These are phyloP conservation scores for Neurospora africana DNA, from an alignment of 495 filamentous ascomycete species.

Conservation along the genomic window DNA sequence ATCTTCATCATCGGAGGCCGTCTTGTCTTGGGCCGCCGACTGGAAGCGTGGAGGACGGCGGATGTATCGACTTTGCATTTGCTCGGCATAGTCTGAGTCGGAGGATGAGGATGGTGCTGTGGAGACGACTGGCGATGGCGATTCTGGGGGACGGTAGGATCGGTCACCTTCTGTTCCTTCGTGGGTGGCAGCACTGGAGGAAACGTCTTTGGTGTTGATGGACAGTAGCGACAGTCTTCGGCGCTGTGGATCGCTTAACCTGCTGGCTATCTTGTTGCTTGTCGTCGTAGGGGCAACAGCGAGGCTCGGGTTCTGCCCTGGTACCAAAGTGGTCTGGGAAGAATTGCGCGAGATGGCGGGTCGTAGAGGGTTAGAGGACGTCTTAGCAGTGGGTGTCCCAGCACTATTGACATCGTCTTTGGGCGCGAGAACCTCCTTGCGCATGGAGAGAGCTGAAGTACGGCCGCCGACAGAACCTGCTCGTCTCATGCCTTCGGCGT, in stretches of 20 bases:
- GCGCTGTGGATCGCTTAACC: slow-evolving; percentile 12
- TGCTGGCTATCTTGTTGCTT: slow-evolving; percentile 3
- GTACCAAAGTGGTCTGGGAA: slow-evolving; percentile 47
- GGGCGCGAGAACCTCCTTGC: slow-evolving; percentile 49
- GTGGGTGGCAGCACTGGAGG: slow-evolving; percentile 7
- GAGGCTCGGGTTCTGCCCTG: slow-evolving; percentile 20
- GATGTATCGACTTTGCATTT: slow-evolving; percentile 42
- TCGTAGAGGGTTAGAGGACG: slow-evolving; percentile 15
- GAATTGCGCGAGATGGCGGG: slow-evolving; percentile 44
- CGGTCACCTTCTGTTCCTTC: not conserved
- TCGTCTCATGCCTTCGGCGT: slow-evolving; percentile 47
- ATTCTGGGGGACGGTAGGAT: slow-evolving; percentile 19
- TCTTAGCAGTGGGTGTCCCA: slow-evolving; percentile 25
- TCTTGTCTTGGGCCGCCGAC: slow-evolving; percentile 8
- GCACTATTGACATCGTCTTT: slow-evolving; percentile 34
- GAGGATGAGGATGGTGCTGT: slow-evolving; percentile 29
- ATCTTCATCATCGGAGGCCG: slow-evolving; percentile 35
- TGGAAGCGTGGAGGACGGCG: slow-evolving; percentile 47
- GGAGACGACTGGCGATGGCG: slow-evolving; percentile 19
- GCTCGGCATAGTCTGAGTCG: slow-evolving; percentile 18
- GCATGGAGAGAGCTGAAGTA: slow-evolving; percentile 54
- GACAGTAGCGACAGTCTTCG: slow-evolving; percentile 25
- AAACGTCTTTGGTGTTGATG: slow-evolving; percentile 9
- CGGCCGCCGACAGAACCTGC: slow-evolving; percentile 45
- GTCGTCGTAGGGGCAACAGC: slow-evolving; percentile 9